Evolutionary conservation across 306 rosid species (phyloP).

Genomic region (Prunus mira): DNA sequence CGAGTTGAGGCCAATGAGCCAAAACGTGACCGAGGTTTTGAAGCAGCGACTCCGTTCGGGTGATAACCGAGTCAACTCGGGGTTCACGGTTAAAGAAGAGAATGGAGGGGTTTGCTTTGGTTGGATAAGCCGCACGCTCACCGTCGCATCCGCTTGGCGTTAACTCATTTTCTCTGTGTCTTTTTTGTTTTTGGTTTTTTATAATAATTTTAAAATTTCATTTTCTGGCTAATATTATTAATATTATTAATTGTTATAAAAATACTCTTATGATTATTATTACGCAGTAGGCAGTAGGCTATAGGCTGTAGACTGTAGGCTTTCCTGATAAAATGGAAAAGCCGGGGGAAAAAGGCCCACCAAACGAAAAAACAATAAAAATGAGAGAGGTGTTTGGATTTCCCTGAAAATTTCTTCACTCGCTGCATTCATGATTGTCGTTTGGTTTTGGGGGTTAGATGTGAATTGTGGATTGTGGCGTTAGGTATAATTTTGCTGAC

Average conservation of each 20-base stretch:
- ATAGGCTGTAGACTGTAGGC: slow-evolving; percentile 1
- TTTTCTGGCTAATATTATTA: slow-evolving; percentile 15
- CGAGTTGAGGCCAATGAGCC: slow-evolving; percentile 55
- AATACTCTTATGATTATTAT: slow-evolving; percentile 24
- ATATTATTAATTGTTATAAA: slow-evolving; percentile 29
- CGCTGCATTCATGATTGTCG: slow-evolving; percentile 23
- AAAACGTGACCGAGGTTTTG: slow-evolving; percentile 45
- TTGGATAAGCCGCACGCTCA: slow-evolving; percentile 83
- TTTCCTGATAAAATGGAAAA: slow-evolving; percentile 62
- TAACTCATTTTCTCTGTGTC: slow-evolving; percentile 32
- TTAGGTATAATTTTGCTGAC: slow-evolving; percentile 26
- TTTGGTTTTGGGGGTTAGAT: slow-evolving; percentile 5
- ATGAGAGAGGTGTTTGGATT: slow-evolving; percentile 56
- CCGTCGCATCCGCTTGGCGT: slow-evolving; percentile 97
- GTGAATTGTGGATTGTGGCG: slow-evolving; percentile 41
- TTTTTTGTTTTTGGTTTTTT: not conserved
- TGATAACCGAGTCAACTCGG: slow-evolving; percentile 41
- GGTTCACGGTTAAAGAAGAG: slow-evolving; percentile 63
- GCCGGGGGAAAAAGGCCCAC: slow-evolving; percentile 15
- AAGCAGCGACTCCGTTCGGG: slow-evolving; percentile 27
- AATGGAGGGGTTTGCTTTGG: slow-evolving; percentile 79
- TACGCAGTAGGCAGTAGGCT: no score
- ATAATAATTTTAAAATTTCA: not conserved
- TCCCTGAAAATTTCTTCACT: slow-evolving; percentile 27
- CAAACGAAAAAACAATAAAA: slow-evolving; percentile 33